Evolutionary conservation across 768 basidiomycete species (phyloP), one percentile per base, ranked within the genome.

Genomic region (Dioszegia aurantiaca): DNA sequence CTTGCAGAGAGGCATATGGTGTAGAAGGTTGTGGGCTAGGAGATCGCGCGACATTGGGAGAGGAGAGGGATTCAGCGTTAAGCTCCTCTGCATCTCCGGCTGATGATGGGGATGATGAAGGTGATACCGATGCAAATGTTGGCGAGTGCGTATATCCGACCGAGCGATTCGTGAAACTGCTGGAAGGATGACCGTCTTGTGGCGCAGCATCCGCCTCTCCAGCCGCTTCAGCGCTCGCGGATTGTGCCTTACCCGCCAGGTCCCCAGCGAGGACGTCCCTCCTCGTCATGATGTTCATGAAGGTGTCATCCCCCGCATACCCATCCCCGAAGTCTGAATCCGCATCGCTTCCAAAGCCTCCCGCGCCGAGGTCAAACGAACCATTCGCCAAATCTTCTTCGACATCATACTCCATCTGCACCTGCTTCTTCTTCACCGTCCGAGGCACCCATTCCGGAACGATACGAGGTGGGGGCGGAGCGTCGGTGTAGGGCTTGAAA

Each of bases 381-480:
- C 27, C 27, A 28, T 28, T 42, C 40, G 9, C 40, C 14, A 17
- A 8, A n/a, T 42, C 40, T 8, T 17, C 28, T 28, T 27, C 51
- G 2, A 12, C 37, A 9, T 53, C 37, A 27, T 40, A 53, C 4
- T 40, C 51, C 37, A 28, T 4, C 37, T 53, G 37, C 3, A 53
- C 51, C 51, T 53, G 39, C 51, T 53, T 53, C 26, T 53, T 53
- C 51, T 27, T 21, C 24, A 40, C 27, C 14, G 51, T 53, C 21
- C 51, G 51, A 19, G 51, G 36, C 17, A 53, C 51, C 51, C 51
- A 53, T 40, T 53, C 51, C 4, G 51, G 51, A 2, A 53, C 51
- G 21, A 26, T 14, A 12, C 36, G 37, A 40, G 51, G 36, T 21
- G 51, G 51, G 10, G 37, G 9, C 11, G 51, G 51, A 12, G 39